Base-by-base conservation (phyloP, 805 yeast genomes). In the Candida loeiensis region DNA sequence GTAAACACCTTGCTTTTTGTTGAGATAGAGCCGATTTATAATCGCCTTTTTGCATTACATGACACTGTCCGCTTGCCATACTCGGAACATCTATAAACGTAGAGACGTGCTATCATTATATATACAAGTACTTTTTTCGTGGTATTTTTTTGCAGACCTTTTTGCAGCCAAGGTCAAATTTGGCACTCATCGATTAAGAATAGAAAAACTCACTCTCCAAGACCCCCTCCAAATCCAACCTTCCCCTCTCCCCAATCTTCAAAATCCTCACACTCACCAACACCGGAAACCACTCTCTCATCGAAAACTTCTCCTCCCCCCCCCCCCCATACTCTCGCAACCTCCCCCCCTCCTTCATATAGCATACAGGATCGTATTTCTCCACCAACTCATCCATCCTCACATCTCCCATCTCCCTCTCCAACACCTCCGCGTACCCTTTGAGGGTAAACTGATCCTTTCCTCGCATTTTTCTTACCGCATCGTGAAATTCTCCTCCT, bases 151-250 rank as follows among this genome's bases (percentile, higher is more conserved):
- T 21, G 24, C 9, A 6, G 6, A 21, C 9, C 6, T 7, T 7
- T 21, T 21, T 9, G 24, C 24, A 21, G 14, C 14, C 11, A 25
- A 25, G 9, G 6, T 21, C 9, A 25, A 7, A 7, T 8, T 25
- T n/a, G 6, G 6, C 14, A 7, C 11, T 9, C 13, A 7, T 20
- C 18, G 12, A 24, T 49, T 46, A 67, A 12, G 71, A 61, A 43
- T 69, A 69, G 44, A 69, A 69, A 47, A 46, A 64, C 38, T 45
- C 51, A 50, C 71, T 66, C 6, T 58, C 38, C 22, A 55, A 39
- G 4, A 69, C 71, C 28, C 50, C 40, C 2, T 43, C 45, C 7
- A 69, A 48, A 41, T 68, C 66, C 22, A 69, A 48, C 3, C 45
- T 43, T 2, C 74, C 74, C 24, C 44, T 54, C 5, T 47, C 41